Conservation (phyloP, 805 yeast species). For the Starmerella stigmatis region DNA sequence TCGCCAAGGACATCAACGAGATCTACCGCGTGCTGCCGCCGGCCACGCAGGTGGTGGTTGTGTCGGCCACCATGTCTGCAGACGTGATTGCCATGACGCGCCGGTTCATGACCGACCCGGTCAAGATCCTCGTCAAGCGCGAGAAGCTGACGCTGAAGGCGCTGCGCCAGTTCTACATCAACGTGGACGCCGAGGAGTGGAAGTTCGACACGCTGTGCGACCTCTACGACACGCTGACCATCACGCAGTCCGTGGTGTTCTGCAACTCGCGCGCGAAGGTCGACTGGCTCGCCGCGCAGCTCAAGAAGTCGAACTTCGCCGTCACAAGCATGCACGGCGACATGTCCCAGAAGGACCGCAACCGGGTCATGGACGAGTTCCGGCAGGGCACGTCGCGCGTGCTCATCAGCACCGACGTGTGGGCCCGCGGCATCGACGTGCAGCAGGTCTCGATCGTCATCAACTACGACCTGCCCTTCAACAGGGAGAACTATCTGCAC, state of each 20-base stretch:
- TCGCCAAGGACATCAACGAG: slow-evolving; percentile 90
- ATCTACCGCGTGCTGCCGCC: slow-evolving; percentile 77
- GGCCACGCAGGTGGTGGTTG: slow-evolving; percentile 81
- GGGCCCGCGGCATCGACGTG: slow-evolving; percentile 98
- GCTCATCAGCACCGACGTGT: slow-evolving; percentile 88
- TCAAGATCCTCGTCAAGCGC: slow-evolving; percentile 84
- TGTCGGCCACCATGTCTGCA: slow-evolving; percentile 86
- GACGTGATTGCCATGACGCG: slow-evolving; percentile 87
- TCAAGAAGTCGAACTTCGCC: slow-evolving; percentile 73
- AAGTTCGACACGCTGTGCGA: slow-evolving; percentile 92
- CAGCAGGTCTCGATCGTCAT: slow-evolving; percentile 95
- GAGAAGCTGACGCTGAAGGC: slow-evolving; percentile 93
- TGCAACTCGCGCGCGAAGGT: slow-evolving; percentile 96
- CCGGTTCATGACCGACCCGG: slow-evolving; percentile 88
- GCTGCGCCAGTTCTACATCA: slow-evolving; percentile 81
- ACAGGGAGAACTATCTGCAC: slow-evolving; percentile 92
- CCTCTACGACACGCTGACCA: slow-evolving; percentile 85
- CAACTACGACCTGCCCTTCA: slow-evolving; percentile 86
- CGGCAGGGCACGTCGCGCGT: slow-evolving; percentile 88
- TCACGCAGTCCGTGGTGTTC: slow-evolving; percentile 95
- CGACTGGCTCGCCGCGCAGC: slow-evolving; percentile 73
- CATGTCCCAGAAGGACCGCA: slow-evolving; percentile 90
- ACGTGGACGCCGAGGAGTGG: slow-evolving; percentile 86
- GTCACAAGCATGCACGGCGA: slow-evolving; percentile 97
- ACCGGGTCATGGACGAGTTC: slow-evolving; percentile 89